Conservation (phyloP, 305 asterid genomes). For the Solanum chacoense region DNA sequence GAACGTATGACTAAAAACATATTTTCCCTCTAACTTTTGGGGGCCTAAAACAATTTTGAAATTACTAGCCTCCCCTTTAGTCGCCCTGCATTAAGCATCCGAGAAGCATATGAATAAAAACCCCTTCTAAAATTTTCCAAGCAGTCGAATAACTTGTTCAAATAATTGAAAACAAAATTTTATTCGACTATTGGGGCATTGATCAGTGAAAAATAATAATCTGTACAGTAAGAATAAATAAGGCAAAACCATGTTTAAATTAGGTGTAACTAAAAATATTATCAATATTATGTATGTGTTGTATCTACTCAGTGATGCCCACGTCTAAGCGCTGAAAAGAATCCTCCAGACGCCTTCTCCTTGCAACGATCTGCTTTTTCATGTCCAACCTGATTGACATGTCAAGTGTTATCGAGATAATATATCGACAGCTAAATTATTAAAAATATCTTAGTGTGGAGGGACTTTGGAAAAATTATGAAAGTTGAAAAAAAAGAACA, state of each 20-base stretch:
- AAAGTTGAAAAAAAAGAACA: background rate
- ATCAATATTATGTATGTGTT: background rate
- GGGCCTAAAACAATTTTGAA: background rate
- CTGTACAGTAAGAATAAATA: no score
- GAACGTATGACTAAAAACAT: background rate
- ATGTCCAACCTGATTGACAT: constrained; percentile 47
- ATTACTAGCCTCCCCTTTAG: background rate
- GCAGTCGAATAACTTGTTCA: background rate
- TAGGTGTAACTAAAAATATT: background rate
- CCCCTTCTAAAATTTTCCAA: background rate
- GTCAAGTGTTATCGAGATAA: background rate
- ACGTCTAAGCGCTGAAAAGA: constrained; percentile 63
- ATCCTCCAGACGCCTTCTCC: constrained; percentile 67
- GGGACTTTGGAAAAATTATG: background rate
- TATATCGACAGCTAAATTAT: background rate
- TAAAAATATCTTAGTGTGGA: background rate
- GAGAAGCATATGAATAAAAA: background rate
- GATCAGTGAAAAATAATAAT: background rate
- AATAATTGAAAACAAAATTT: background rate
- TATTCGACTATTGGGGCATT: background rate
- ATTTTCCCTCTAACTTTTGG: background rate
- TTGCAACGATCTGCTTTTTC: constrained; percentile 64
- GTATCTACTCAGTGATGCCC: constrained; percentile 25
- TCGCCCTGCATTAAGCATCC: background rate
- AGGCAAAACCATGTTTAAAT: background rate